Evolutionary conservation across 331 rosid genomes (phyloP).

Genomic region (Saraca asoca): DNA sequence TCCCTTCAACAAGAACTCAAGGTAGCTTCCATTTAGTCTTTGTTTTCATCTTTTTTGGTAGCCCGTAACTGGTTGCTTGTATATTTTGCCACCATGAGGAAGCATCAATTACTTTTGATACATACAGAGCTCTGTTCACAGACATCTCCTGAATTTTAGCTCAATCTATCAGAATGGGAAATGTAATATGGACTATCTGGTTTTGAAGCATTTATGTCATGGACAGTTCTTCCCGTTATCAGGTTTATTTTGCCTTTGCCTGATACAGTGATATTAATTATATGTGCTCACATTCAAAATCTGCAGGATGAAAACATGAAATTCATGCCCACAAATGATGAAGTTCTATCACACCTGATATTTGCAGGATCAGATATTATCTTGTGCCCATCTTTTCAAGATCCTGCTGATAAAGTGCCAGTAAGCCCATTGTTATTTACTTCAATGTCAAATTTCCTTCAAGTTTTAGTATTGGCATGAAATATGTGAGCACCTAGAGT

Average conservation of each 20-base stretch:
- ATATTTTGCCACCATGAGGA: not conserved
- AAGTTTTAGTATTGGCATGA: constrained; percentile 12
- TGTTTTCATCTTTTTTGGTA: constrained; percentile 15
- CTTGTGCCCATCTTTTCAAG: constrained; percentile 70
- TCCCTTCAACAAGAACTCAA: constrained; percentile 55
- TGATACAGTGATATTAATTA: constrained; percentile 3
- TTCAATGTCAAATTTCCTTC: constrained; percentile 6
- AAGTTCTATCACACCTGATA: constrained; percentile 56
- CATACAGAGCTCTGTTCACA: not conserved
- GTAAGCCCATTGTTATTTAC: constrained; percentile 45
- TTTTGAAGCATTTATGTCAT: constrained; percentile 6
- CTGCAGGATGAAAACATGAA: constrained; percentile 56
- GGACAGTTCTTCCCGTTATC: not conserved
- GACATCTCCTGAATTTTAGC: constrained; percentile 21
- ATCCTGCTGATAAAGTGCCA: constrained; percentile 64
- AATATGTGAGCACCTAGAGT: not conserved
- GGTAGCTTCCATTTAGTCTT: constrained; percentile 41
- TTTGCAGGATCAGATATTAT: constrained; percentile 85
- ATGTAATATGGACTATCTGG: constrained; percentile 9
- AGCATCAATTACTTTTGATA: constrained; percentile 6
- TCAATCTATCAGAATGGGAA: constrained; percentile 23
- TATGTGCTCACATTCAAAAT: constrained; percentile 30
- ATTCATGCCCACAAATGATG: constrained; percentile 51
- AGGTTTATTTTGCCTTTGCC: constrained; percentile 2
- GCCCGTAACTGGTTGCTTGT: constrained; percentile 16